Evolutionary conservation across 1,284 basidiomycete species (phyloP), one percentile per base, ranked within the genome.

Genomic region (Flammula alnicola): DNA sequence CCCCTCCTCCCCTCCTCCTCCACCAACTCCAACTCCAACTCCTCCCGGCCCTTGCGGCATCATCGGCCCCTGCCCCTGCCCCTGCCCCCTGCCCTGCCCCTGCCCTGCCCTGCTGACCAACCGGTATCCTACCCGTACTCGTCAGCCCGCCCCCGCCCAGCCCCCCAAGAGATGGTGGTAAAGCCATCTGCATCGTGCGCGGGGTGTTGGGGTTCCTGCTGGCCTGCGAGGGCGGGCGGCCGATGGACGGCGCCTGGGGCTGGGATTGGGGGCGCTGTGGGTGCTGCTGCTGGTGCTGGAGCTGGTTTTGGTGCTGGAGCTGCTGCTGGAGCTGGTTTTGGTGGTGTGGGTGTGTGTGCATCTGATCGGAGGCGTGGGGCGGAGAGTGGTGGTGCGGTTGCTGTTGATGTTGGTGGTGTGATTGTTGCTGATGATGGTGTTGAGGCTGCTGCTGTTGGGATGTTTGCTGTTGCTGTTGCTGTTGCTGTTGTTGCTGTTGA

Each of bases 221-320:
- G 57, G 62, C 46, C 41, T 68, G 69, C 2, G 69, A 69, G 4
- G 66, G 58, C 5, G 72, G 67, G 12, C 70, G 58, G n/a, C n/a
- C n/a, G n/a, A n/a, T n/a, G n/a, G n/a, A n/a, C n/a, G n/a, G n/a
- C n/a, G n/a, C n/a, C 48, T 75, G 77, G 3, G 77, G 78, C 47
- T 80, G 79, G 2, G 78, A 78, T 26, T 74, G 78, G 19, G 79
- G 78, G 43, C 78, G 68, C 50, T 69, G 73, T 7, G 76, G 74
- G 51, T 72, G 73, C 47, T 43, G 50, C 35, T 56, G 51, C 27
- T 52, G 52, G 26, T 47, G 58, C 29, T 54, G 58, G 6, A 37
- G 38, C 14, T 22, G 45, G 17, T 36, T n/a, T 4, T 9, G 10
- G 1, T 35, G 33, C 16, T 36, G 38, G 5, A 26, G 29, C 19